These are phyloP conservation scores for Epichloe amarillans DNA, from an alignment of 2,329 filamentous ascomycete genomes.

Conservation along the genomic window DNA sequence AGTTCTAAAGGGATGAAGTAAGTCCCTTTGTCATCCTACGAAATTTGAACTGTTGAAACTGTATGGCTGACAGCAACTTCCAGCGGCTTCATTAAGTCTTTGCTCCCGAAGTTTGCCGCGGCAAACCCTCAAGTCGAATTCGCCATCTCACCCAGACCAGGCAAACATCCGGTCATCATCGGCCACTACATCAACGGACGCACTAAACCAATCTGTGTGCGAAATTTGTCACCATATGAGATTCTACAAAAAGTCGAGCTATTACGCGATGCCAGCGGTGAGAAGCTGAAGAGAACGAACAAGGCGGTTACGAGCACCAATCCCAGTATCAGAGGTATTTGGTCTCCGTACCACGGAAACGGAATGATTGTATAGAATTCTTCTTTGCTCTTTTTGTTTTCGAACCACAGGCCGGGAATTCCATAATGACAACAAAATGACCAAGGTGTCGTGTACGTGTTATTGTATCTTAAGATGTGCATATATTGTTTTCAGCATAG, in stretches of 20 bases:
- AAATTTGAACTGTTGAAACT: neutral
- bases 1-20: slow-evolving; percentile 94
- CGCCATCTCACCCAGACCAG: slow-evolving; percentile 77
- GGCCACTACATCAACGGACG: slow-evolving; percentile 89
- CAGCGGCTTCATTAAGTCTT: slow-evolving; percentile 69
- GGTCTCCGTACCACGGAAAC: slow-evolving; percentile 56
- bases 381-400: neutral
- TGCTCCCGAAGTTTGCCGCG: slow-evolving; percentile 64
- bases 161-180: slow-evolving; percentile 76
- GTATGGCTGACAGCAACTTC: neutral
- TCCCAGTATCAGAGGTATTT: slow-evolving; percentile 54
- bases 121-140: slow-evolving; percentile 84
- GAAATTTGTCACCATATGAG: slow-evolving; percentile 69
- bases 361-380: slow-evolving; percentile 36
- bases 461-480: slow-evolving; percentile 13
- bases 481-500: slow-evolving; percentile 13
- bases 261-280: slow-evolving; percentile 60
- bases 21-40: neutral
- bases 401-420: neutral
- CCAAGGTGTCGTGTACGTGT: slow-evolving; percentile 13
- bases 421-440: slow-evolving; percentile 1
- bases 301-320: slow-evolving; percentile 53
- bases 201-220: slow-evolving; percentile 75
- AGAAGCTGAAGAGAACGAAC: slow-evolving; percentile 52
- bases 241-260: slow-evolving; percentile 68